Conservation (phyloP, 2,329 filamentous ascomycete genomes). For the Pseudogymnoascus verrucosus region DNA sequence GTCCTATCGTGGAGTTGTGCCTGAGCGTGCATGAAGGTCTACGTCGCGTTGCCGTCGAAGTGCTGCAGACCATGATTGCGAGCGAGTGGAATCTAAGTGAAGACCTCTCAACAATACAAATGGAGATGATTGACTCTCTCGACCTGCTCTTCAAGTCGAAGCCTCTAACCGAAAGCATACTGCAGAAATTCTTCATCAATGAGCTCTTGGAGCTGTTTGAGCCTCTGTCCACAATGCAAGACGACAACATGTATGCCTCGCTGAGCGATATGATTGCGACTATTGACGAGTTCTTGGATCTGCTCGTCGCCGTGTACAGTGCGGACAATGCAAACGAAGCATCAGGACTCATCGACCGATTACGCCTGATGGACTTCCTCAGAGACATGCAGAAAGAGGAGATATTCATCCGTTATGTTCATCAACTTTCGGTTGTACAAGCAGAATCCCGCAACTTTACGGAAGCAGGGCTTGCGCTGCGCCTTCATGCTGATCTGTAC, state of each 20-base stretch:
- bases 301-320: conserved; percentile 82
- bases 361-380: conserved; percentile 91
- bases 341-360: conserved; percentile 75
- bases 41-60: conserved; percentile 80
- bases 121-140: conserved; percentile 91
- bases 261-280: conserved; percentile 74
- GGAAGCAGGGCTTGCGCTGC: conserved; percentile 81
- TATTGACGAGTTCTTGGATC: conserved; percentile 82
- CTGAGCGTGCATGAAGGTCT: conserved; percentile 91
- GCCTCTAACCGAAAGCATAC: conserved; percentile 75
- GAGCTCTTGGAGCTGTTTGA: conserved; percentile 78
- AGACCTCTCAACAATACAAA: conserved; percentile 83
- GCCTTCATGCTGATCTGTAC: conserved; percentile 86
- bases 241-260: conserved; percentile 68
- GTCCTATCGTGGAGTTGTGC: conserved; percentile 86
- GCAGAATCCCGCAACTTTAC: conserved; percentile 67
- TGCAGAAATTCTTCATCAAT: conserved; percentile 85
- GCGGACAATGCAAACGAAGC: conserved; percentile 66
- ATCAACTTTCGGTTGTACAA: conserved; percentile 78
- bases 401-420: conserved; percentile 92
- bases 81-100: conserved; percentile 96
- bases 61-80: conserved; percentile 95
- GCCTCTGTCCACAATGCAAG: conserved; percentile 53
- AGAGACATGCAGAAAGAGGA: conserved; percentile 96
- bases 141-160: conserved; percentile 87